A percentile compares a stretch with the other conserved stretches of the same genome.
These are phyloP conservation scores for Daldinia sp. DNA, from an alignment of 2,329 filamentous ascomycete species.

Conservation along the genomic window DNA sequence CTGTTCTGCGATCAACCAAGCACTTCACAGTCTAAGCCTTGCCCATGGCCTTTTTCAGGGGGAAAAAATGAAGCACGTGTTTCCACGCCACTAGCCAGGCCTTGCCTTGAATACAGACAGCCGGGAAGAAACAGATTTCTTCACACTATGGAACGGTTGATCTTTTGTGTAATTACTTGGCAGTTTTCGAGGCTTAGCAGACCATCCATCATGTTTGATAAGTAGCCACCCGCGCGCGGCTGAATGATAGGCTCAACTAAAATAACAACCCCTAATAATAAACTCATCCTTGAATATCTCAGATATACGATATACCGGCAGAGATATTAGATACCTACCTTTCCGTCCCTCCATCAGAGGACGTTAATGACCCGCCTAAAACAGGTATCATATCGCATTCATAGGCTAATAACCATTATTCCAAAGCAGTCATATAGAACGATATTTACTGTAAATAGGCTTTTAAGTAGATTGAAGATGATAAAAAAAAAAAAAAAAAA, in stretches of 20 bases:
- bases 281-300: neutral
- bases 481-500: neutral
- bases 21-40: conserved; percentile 15
- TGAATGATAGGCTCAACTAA: conserved; percentile 23
- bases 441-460: conserved; percentile 7
- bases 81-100: conserved; percentile 27
- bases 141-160: conserved; percentile 27
- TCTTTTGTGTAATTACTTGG: conserved; percentile 18
- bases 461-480: conserved; percentile 7
- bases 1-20: conserved; percentile 24
- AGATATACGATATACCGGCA: conserved; percentile 7
- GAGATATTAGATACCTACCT: conserved; percentile 19
- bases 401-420: conserved; percentile 20
- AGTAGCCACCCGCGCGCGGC: conserved; percentile 17
- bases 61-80: conserved; percentile 36
- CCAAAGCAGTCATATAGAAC: neutral
- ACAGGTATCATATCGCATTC: conserved; percentile 14
- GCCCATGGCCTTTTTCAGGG: conserved; percentile 5
- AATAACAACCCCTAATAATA: conserved; percentile 2
- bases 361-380: conserved; percentile 21
- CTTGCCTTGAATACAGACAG: conserved; percentile 13
- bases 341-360: conserved; percentile 31
- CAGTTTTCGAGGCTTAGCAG: conserved; percentile 17
- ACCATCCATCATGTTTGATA: conserved; percentile 4
- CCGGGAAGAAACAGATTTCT: conserved; percentile 28